Percentiles rank a stretch among this genome's conserved stretches.
Conservation (phyloP, 2,329 filamentous ascomycete genomes). For the Sphaerulina vaccinii region DNA sequence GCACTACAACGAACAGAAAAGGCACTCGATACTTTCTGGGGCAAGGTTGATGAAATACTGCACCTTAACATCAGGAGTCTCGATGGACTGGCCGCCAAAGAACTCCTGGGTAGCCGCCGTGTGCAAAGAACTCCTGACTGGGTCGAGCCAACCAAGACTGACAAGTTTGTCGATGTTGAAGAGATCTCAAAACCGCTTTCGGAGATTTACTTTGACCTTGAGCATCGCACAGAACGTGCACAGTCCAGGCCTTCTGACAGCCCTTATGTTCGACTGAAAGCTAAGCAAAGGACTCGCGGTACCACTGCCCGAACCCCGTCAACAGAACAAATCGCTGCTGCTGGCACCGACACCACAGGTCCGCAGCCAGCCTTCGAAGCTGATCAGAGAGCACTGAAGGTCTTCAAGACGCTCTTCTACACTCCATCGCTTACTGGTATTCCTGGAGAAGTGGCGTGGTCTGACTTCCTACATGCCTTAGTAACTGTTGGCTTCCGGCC, state of each 20-base stretch:
- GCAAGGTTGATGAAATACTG: slow-evolving; percentile 14
- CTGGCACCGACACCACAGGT: neutral
- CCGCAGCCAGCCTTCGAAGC: slow-evolving; percentile 36
- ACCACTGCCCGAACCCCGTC: neutral
- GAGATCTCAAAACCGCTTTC: slow-evolving; percentile 27
- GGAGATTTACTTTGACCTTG: slow-evolving; percentile 29
- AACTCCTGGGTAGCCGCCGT: slow-evolving; percentile 7
- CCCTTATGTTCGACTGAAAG: neutral
- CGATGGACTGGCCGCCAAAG: slow-evolving; percentile 1
- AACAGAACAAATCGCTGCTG: neutral
- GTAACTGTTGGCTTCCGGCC: slow-evolving; percentile 52
- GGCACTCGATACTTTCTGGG: slow-evolving; percentile 17
- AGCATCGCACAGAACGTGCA: slow-evolving; percentile 19
- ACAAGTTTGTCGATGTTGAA: neutral
- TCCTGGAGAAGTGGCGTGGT: slow-evolving; percentile 46
- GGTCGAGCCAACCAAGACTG: slow-evolving; percentile 6
- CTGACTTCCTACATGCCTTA: slow-evolving; percentile 55
- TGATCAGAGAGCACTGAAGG: slow-evolving; percentile 42
- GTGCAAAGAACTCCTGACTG: slow-evolving; percentile 20
- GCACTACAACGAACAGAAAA: slow-evolving; percentile 11
- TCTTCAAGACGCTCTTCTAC: slow-evolving; percentile 45
- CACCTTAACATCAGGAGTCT: slow-evolving; percentile 3
- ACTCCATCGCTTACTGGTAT: slow-evolving; percentile 35
- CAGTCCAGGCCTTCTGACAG: neutral
- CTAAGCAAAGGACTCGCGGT: slow-evolving; percentile 17